Evolutionary conservation across 768 basidiomycete species (phyloP).

Genomic region (Gloeopeniophorella convolvens): DNA sequence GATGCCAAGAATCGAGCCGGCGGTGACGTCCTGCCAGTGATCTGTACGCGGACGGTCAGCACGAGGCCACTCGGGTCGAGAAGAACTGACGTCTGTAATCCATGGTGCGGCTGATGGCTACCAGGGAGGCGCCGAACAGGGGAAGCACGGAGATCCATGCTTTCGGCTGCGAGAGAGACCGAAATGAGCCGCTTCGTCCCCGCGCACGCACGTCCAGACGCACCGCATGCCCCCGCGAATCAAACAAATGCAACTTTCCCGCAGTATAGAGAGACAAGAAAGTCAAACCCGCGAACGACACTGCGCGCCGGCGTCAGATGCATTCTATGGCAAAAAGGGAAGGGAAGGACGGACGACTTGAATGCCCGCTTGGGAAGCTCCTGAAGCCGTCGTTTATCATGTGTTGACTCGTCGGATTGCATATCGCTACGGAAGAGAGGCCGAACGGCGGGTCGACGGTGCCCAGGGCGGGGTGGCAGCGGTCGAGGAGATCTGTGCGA

Average conservation of each 20-base stretch:
- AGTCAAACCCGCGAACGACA: slow-evolving; percentile 89
- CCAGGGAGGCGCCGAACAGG: slow-evolving; percentile 66
- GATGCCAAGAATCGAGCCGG: slow-evolving; percentile 72
- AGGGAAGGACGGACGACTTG: slow-evolving; percentile 55
- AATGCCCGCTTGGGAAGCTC: slow-evolving; percentile 90
- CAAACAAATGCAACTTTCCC: slow-evolving; percentile 90
- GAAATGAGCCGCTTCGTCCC: background rate
- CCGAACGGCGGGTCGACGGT: slow-evolving; percentile 65
- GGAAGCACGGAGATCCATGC: slow-evolving; percentile 82
- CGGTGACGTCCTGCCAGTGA: slow-evolving; percentile 88
- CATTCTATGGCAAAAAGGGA: background rate
- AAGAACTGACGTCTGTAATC: slow-evolving; percentile 71
- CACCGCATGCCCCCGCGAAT: slow-evolving; percentile 67
- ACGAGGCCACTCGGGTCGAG: slow-evolving; percentile 13
- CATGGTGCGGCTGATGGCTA: slow-evolving; percentile 86
- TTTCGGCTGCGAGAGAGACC: slow-evolving; percentile 36
- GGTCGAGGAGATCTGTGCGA: slow-evolving; percentile 53
- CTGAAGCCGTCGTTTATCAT: slow-evolving; percentile 80
- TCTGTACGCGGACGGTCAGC: slow-evolving; percentile 38
- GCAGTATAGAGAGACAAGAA: slow-evolving; percentile 85
- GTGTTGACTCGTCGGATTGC: slow-evolving; percentile 57
- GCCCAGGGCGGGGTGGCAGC: slow-evolving; percentile 65
- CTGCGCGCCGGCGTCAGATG: slow-evolving; percentile 32
- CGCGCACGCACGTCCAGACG: slow-evolving; percentile 24
- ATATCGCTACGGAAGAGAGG: slow-evolving; percentile 68